phyloP scores from a whole-genome alignment of 192 early-diverging fungal genomes.

The Podila verticillata region DNA sequence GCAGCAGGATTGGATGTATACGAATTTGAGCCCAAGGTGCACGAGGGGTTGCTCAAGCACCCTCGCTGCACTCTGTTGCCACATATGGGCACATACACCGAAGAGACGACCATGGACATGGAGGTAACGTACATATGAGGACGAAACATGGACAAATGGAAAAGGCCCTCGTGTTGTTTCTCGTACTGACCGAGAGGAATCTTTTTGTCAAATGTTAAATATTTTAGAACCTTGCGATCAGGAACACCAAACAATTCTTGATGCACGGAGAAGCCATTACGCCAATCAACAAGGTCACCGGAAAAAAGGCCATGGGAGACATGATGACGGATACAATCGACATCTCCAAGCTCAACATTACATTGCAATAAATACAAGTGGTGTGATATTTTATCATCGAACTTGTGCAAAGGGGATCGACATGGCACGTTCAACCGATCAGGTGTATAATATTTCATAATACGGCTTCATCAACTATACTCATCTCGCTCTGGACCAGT shows the following conservation, averaged over 20 bases:
- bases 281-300: constrained; percentile 23
- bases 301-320: constrained; percentile 14
- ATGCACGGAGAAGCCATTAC: constrained; percentile 36
- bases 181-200: neutral
- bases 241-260: constrained; percentile 26
- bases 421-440: no score
- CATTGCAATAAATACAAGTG: constrained; percentile 12
- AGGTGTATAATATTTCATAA: no score
- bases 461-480: no score
- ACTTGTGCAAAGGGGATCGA: no score
- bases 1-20: constrained; percentile 34
- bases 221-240: constrained; percentile 34
- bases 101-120: constrained; percentile 55
- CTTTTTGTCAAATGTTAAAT: neutral
- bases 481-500: no score
- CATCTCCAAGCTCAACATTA: constrained; percentile 40
- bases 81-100: constrained; percentile 58
- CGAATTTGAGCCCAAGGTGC: constrained; percentile 56
- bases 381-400: neutral
- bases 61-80: constrained; percentile 56
- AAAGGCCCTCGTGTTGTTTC: neutral
- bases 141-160: neutral
- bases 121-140: constrained; percentile 30
- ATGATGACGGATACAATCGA: constrained; percentile 41
- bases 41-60: constrained; percentile 53